phyloP scores from a whole-genome alignment of 164 flowering plant species.

The Brasenia schreberi region DNA sequence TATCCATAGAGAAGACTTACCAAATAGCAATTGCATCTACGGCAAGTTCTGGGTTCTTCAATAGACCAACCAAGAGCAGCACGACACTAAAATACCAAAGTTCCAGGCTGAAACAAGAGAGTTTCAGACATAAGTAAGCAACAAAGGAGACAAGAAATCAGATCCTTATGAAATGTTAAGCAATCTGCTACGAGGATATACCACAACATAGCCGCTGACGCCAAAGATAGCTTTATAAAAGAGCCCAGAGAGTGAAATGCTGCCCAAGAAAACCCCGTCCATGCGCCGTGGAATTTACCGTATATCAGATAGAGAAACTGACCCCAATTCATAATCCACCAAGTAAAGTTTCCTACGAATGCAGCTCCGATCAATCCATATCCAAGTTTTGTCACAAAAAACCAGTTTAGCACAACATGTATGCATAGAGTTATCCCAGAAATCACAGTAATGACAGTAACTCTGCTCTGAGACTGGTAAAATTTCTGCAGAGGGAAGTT shows the following conservation, averaged over 20 bases:
- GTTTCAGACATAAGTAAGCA: background rate
- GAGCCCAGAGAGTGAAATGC: slow-evolving; percentile 27
- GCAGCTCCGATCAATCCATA: slow-evolving; percentile 36
- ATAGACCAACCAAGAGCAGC: slow-evolving; percentile 19
- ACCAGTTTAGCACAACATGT: slow-evolving; percentile 31
- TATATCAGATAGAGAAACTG: slow-evolving; percentile 26
- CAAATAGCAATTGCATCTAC: slow-evolving; percentile 21
- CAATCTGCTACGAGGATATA: slow-evolving; percentile 7
- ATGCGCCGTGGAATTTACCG: slow-evolving; percentile 30
- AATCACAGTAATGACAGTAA: slow-evolving; percentile 36
- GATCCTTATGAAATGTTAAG: background rate
- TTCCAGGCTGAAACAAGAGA: slow-evolving; percentile 30
- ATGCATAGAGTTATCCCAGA: slow-evolving; percentile 16
- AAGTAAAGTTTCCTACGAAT: slow-evolving; percentile 29
- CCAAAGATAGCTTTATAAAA: slow-evolving; percentile 38
- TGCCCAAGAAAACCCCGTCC: slow-evolving; percentile 34
- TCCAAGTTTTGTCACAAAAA: slow-evolving; percentile 22
- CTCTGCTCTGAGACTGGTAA: slow-evolving; percentile 40
- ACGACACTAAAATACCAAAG: slow-evolving; percentile 22
- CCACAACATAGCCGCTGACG: slow-evolving; percentile 53
- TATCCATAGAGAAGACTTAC: slow-evolving; percentile 7
- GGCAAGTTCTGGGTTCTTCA: slow-evolving; percentile 20
- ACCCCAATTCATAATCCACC: slow-evolving; percentile 27
- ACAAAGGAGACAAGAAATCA: background rate
- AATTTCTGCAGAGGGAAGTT: slow-evolving; percentile 44